phyloP scores from a whole-genome alignment of 176 grass and related monocot species.

The Dactylis glomerata region DNA sequence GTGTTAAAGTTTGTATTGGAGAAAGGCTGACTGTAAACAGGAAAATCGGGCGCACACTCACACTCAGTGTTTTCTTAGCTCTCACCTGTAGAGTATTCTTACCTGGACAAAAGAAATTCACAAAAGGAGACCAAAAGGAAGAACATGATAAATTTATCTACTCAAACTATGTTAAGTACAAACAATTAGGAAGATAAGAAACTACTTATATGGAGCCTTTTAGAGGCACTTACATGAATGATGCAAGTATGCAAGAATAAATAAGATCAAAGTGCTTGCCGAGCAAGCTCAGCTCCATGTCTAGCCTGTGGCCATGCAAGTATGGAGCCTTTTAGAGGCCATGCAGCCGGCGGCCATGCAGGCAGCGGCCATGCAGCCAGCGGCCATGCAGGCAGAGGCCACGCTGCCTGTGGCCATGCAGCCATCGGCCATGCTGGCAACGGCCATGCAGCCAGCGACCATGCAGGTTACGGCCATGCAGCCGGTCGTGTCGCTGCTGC shows the following conservation, averaged over 20 bases:
- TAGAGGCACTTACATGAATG: not conserved
- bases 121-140: not conserved
- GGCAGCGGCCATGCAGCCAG: too few relatives aligned
- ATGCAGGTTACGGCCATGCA: too few relatives aligned
- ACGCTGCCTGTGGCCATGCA: too few relatives aligned
- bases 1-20: conserved; percentile 13
- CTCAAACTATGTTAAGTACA: not conserved
- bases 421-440: too few relatives aligned
- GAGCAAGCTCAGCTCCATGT: not conserved
- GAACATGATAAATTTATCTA: not conserved
- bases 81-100: not conserved
- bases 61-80: not conserved
- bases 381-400: too few relatives aligned
- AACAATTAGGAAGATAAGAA: not conserved
- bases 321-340: too few relatives aligned
- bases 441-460: too few relatives aligned
- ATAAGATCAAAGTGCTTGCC: not conserved
- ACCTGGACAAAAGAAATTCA: not conserved
- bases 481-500: too few relatives aligned
- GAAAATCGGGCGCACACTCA: not conserved
- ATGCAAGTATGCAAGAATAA: not conserved
- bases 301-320: too few relatives aligned
- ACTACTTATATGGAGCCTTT: not conserved
- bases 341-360: too few relatives aligned
- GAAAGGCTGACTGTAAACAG: not conserved